Conservation (phyloP, 2,329 filamentous ascomycete genomes). For the Trichoderma arundinaceum region DNA sequence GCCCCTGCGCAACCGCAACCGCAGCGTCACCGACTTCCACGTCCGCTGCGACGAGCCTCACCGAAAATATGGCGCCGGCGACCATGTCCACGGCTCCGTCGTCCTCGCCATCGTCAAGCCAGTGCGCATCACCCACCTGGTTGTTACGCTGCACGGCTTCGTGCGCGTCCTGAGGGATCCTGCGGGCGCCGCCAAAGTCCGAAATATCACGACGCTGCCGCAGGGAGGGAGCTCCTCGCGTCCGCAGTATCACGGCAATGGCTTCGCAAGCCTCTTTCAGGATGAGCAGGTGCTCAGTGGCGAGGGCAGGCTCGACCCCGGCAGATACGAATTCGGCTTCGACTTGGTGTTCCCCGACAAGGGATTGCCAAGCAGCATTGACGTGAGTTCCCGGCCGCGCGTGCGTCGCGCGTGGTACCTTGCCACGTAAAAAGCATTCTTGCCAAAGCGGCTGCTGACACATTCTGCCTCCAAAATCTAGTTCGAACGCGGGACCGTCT, state of each 20-base stretch:
- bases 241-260: conserved; percentile 72
- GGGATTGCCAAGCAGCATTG: conserved; percentile 86
- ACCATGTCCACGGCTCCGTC: conserved; percentile 74
- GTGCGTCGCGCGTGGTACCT: background rate
- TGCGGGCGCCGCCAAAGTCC: conserved; percentile 59
- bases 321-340: conserved; percentile 80
- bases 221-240: conserved; percentile 47
- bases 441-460: conserved; percentile 29
- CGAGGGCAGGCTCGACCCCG: conserved; percentile 74
- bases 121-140: conserved; percentile 78
- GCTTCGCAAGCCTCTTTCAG: conserved; percentile 80
- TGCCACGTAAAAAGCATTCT: background rate
- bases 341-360: conserved; percentile 72
- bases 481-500: conserved; percentile 95
- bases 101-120: conserved; percentile 75
- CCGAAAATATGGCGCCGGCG: conserved; percentile 75
- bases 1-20: conserved; percentile 58
- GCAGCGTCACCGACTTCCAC: conserved; percentile 78
- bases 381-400: conserved; percentile 65
- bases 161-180: conserved; percentile 79
- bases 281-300: conserved; percentile 82
- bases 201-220: conserved; percentile 51
- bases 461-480: conserved; percentile 47
- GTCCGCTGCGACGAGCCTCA: conserved; percentile 79
- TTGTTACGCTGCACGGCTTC: conserved; percentile 77